A percentile compares a stretch with the other conserved stretches of the same genome.
Evolutionary conservation across 169 alveolate species (phyloP).

Genomic region (Cryptosporidium parvum): DNA sequence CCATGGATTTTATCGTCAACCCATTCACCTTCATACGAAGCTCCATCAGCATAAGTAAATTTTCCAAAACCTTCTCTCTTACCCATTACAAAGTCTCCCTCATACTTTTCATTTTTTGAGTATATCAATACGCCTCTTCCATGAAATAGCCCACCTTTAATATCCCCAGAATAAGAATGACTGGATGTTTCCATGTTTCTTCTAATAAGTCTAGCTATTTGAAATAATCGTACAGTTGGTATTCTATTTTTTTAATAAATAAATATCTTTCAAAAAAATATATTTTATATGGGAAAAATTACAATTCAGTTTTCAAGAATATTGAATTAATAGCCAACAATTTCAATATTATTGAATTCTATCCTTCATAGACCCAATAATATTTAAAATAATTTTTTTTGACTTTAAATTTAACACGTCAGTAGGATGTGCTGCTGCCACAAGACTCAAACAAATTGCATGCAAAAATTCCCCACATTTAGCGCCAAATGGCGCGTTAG

Average conservation of each 20-base stretch:
- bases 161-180: slow-evolving; percentile 92
- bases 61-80: slow-evolving; percentile 94
- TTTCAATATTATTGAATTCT: neutral
- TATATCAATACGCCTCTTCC: slow-evolving; percentile 90
- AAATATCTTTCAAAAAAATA: neutral
- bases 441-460: slow-evolving; percentile 69
- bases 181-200: slow-evolving; percentile 66
- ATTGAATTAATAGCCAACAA: neutral
- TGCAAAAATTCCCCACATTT: slow-evolving; percentile 70
- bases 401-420: slow-evolving; percentile 61
- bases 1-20: slow-evolving; percentile 93
- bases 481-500: slow-evolving; percentile 51
- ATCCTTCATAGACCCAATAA: slow-evolving; percentile 7
- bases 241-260: neutral
- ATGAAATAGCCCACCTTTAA: slow-evolving; percentile 92
- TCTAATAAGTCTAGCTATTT: neutral
- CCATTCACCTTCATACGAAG: slow-evolving; percentile 96
- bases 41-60: slow-evolving; percentile 94
- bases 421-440: slow-evolving; percentile 76
- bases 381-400: neutral
- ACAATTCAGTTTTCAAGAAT: neutral
- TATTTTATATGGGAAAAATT: neutral
- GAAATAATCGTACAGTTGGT: neutral
- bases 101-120: slow-evolving; percentile 92
- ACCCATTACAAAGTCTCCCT: slow-evolving; percentile 95